Percentiles rank a stretch among this genome's conserved stretches.
Conservation (phyloP, 2,329 filamentous ascomycete genomes). For the Epichloe gansuensis region DNA sequence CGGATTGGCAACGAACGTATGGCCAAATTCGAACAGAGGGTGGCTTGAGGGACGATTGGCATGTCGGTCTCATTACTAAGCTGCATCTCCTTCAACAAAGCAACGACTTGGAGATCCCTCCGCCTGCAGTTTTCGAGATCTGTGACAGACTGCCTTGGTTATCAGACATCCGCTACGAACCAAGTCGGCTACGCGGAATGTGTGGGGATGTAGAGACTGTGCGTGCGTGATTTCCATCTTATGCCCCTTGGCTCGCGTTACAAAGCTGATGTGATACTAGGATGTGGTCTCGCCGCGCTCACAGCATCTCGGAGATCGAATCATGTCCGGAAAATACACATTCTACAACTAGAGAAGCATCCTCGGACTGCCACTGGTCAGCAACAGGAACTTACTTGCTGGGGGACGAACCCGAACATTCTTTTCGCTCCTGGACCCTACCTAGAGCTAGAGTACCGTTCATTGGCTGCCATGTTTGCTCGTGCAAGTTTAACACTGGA, state of each 20-base stretch:
- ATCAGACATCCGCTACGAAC: neutral
- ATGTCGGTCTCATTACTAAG: neutral
- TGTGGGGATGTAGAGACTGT: neutral
- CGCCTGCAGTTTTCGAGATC: neutral
- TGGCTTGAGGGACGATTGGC: neutral
- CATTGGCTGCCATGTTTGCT: neutral
- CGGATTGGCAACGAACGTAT: neutral
- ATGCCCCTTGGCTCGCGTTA: neutral
- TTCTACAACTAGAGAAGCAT: neutral
- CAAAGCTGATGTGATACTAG: neutral
- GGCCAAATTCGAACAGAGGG: neutral
- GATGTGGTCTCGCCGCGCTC: neutral
- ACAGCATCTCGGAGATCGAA: neutral
- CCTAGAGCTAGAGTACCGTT: neutral
- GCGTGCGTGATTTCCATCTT: neutral
- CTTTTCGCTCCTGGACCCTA: neutral
- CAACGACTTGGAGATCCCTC: neutral
- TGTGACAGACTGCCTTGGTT: neutral
- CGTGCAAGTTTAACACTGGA: neutral
- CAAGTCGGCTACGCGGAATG: neutral
- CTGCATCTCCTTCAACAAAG: neutral
- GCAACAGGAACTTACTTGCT: neutral
- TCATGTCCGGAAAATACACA: neutral
- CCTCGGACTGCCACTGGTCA: neutral
- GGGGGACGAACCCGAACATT: neutral